Evolutionary conservation across 768 basidiomycete genomes (phyloP).

Genomic region (Albatrellus ellisii): DNA sequence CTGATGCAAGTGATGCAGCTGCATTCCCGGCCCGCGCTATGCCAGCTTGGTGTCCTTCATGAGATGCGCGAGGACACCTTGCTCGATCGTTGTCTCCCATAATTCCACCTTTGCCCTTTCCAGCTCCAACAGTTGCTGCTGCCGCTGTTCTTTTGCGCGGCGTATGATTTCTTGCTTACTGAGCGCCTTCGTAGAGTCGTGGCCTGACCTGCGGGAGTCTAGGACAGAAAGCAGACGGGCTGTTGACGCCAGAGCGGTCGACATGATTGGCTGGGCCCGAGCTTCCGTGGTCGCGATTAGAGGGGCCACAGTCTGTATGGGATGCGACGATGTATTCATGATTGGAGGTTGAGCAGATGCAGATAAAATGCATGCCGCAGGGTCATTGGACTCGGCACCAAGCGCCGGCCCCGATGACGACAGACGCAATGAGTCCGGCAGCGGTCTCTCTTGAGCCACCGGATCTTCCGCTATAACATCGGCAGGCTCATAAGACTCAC

Average conservation of each 20-base stretch:
- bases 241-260: conserved; percentile 2
- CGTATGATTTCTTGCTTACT: conserved; percentile 33
- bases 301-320: neutral
- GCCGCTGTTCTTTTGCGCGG: conserved; percentile 40
- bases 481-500: conserved; percentile 5
- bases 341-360: neutral
- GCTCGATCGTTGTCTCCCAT: conserved; percentile 65
- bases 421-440: conserved; percentile 7
- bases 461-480: conserved; percentile 13
- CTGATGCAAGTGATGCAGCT: too few relatives aligned
- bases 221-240: conserved; percentile 13
- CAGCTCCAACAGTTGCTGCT: conserved; percentile 39
- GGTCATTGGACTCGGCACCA: neutral
- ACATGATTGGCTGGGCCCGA: neutral
- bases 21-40: too few relatives aligned
- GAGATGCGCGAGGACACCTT: conserved; percentile 44
- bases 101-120: conserved; percentile 49
- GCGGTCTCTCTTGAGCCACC: conserved; percentile 11
- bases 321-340: neutral
- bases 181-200: conserved; percentile 8
- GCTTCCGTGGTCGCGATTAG: neutral
- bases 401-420: neutral
- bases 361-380: neutral
- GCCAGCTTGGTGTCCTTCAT: conserved; percentile 19
- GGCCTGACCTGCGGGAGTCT: conserved; percentile 9